Evolutionary conservation across 208 protist species (phyloP).

Genomic region (Trypanosoma lewisi): DNA sequence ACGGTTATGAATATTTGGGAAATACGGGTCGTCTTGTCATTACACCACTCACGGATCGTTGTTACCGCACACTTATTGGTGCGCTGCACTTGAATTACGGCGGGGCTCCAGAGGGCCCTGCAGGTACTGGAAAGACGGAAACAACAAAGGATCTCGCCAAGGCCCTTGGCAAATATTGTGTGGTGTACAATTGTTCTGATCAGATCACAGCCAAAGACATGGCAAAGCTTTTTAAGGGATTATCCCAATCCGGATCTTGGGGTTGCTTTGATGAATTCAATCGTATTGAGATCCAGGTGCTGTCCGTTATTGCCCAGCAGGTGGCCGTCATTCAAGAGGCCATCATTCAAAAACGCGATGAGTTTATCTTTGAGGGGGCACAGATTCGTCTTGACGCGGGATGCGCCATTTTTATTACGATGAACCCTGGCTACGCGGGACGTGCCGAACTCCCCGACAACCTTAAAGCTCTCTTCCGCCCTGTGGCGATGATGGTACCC

Average conservation of each 20-base stretch:
- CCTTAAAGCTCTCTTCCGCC: slow-evolving; percentile 98
- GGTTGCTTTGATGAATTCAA: slow-evolving; percentile 99
- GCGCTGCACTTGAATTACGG: slow-evolving; percentile 97
- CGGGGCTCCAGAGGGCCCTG: slow-evolving; percentile 96
- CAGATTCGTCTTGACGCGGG: slow-evolving; percentile 90
- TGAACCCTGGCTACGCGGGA: slow-evolving; percentile 98
- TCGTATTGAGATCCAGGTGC: slow-evolving; percentile 96
- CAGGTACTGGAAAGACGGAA: slow-evolving; percentile 98
- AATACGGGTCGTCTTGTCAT: slow-evolving; percentile 95
- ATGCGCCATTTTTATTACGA: slow-evolving; percentile 97
- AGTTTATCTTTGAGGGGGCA: slow-evolving; percentile 95
- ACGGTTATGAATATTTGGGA: slow-evolving; percentile 97
- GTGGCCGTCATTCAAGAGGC: slow-evolving; percentile 94
- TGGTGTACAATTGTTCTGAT: slow-evolving; percentile 99
- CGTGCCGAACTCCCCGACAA: slow-evolving; percentile 98
- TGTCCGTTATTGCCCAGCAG: slow-evolving; percentile 98
- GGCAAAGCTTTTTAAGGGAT: slow-evolving; percentile 96
- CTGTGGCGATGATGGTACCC: slow-evolving; percentile 98
- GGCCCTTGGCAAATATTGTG: slow-evolving; percentile 94
- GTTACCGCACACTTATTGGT: slow-evolving; percentile 95
- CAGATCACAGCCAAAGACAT: slow-evolving; percentile 95
- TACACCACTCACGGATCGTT: slow-evolving; percentile 95
- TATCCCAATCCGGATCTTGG: slow-evolving; percentile 93
- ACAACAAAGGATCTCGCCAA: slow-evolving; percentile 98
- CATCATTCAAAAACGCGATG: slow-evolving; percentile 75